Evolutionary conservation across 208 protist genomes (phyloP).

Genomic region (Leishmania amazonensis): DNA sequence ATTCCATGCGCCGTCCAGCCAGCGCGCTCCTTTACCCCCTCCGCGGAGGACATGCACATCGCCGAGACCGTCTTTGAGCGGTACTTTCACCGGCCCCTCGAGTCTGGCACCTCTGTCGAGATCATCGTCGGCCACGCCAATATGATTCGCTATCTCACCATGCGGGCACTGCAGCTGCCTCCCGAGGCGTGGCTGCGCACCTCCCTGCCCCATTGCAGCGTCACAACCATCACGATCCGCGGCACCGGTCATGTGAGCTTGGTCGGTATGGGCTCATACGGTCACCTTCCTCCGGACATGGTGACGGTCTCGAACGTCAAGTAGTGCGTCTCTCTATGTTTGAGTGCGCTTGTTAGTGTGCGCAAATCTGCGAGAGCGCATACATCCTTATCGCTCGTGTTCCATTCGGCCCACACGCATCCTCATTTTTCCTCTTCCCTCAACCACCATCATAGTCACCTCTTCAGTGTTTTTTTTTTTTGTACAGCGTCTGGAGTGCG

Average conservation of each 20-base stretch:
- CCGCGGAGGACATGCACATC: slow-evolving; percentile 38
- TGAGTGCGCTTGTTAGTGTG: background rate
- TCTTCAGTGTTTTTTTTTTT: background rate
- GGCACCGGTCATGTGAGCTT: slow-evolving; percentile 58
- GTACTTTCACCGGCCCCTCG: slow-evolving; percentile 70
- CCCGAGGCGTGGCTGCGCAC: slow-evolving; percentile 83
- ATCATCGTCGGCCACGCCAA: slow-evolving; percentile 87
- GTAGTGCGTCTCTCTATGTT: slow-evolving; percentile 20
- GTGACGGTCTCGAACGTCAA: slow-evolving; percentile 58
- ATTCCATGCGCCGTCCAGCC: slow-evolving; percentile 71
- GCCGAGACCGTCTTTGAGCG: slow-evolving; percentile 61
- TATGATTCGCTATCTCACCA: slow-evolving; percentile 86
- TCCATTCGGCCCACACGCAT: background rate
- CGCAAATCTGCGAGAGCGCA: background rate
- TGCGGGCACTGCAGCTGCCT: slow-evolving; percentile 82
- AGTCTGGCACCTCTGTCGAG: slow-evolving; percentile 39
- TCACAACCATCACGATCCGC: slow-evolving; percentile 65
- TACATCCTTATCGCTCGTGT: background rate
- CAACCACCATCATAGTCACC: background rate
- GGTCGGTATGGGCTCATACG: slow-evolving; percentile 45
- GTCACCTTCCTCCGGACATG: slow-evolving; percentile 56
- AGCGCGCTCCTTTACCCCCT: slow-evolving; percentile 14
- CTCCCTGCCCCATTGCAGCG: slow-evolving; percentile 69
- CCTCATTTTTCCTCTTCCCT: background rate
- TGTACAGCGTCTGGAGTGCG: background rate